Evolutionary conservation across 2,329 filamentous ascomycete species (phyloP), one percentile per base, ranked within the genome.

Genomic region (Colletotrichum australisinense): DNA sequence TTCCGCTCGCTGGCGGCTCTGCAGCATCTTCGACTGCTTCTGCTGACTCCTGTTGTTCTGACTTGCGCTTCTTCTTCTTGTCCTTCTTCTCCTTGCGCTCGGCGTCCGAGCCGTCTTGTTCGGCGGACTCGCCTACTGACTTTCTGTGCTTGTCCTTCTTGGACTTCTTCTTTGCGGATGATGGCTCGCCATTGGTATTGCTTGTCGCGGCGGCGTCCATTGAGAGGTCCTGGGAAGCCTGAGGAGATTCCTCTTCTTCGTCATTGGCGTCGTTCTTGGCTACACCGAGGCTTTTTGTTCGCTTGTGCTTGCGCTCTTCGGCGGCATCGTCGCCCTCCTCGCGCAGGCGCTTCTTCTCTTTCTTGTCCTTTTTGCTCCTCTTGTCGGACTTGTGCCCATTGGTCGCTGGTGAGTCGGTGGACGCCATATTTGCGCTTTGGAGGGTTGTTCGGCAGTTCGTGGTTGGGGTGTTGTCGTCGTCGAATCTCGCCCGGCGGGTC

Each of bases 261-360:
- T 80, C 78, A n/a, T 22, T 22, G 58, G 74, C 78, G 62, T 78
- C 84, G 78, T 49, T 38, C 7, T 49, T 59, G 16, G 46, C 32
- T 26, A 57, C 60, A 22, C 49, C 57, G 24, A 84, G 84, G 83
- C 82, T 86, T 79, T 87, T 88, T 5, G 86, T 86, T 73, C 86
- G 87, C 76, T 89, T 88, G 77, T 86, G 82, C 79, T 86, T 87
- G 77, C 84, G 84, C 73, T 87, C 85, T 46, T 79, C 78, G 59
- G 83, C 81, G 53, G 80, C 81, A 8, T 75, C 70, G 24, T 76
- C 77, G 52, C 87, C 85, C 30, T 87, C 85, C 62, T 87, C 85
- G 56, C 85, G 80, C 7, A 81, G 78, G 56, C 86, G 83, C 80
- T 87, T 87, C 80, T 86, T 86, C 58, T 85, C 74, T 53, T 77